Evolutionary conservation across 2,329 filamentous ascomycete species (phyloP).

Genomic region (Stemphylium lycopersici): DNA sequence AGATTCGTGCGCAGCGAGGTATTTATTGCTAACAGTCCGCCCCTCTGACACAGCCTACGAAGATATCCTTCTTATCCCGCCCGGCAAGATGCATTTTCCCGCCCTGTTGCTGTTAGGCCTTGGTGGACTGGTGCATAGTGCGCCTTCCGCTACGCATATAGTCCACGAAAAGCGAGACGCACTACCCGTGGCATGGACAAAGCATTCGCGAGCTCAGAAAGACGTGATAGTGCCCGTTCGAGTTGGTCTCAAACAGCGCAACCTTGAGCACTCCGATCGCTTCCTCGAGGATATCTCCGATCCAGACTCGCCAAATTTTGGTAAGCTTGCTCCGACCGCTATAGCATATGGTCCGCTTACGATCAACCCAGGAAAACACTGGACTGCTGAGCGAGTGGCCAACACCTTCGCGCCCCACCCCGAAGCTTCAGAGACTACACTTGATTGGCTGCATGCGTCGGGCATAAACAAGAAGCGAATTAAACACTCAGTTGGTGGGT

Average conservation of each 20-base stretch:
- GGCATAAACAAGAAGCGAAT: conserved; percentile 19
- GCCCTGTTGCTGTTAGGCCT: conserved; percentile 13
- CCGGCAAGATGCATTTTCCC: conserved; percentile 14
- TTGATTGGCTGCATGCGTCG: conserved; percentile 22
- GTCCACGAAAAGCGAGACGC: conserved; percentile 22
- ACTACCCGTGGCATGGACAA: conserved; percentile 19
- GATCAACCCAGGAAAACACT: conserved; percentile 14
- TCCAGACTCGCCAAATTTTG: conserved; percentile 25
- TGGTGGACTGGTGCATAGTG: conserved; percentile 1
- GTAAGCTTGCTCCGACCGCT: background rate
- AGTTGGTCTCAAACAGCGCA: conserved; percentile 19
- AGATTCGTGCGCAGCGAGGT: too few species aligned
- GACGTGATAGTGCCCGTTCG: conserved; percentile 19
- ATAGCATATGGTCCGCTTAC: background rate
- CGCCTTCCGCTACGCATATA: conserved; percentile 10
- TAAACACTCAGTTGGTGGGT: conserved; percentile 19
- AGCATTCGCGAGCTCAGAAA: conserved; percentile 17
- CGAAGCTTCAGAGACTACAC: conserved; percentile 16
- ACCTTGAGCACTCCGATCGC: conserved; percentile 21
- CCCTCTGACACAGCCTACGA: background rate
- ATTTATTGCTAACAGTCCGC: background rate
- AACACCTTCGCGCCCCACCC: conserved; percentile 24
- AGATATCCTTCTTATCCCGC: background rate
- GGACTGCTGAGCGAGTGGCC: conserved; percentile 20
- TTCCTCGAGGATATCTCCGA: conserved; percentile 24